Conservation (phyloP, 2,329 filamentous ascomycete species). For the Colletotrichum melonis region DNA sequence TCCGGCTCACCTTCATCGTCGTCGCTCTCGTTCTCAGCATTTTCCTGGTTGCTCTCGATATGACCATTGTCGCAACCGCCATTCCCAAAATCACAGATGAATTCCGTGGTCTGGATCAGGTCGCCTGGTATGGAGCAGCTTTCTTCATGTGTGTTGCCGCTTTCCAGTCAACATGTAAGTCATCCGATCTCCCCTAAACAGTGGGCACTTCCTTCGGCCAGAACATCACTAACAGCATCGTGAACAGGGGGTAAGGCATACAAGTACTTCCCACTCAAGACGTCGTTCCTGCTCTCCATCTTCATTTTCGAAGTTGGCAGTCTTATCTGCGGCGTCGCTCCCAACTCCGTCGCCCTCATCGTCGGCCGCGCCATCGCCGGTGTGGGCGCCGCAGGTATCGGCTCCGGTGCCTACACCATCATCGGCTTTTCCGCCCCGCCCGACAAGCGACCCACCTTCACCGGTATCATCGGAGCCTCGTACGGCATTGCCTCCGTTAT, state of each 20-base stretch:
- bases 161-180: slow-evolving; percentile 53
- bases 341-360: slow-evolving; percentile 60
- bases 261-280: slow-evolving; percentile 64
- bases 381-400: slow-evolving; percentile 60
- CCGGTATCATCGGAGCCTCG: slow-evolving; percentile 50
- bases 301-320: slow-evolving; percentile 66
- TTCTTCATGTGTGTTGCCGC: slow-evolving; percentile 62
- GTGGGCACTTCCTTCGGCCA: slow-evolving; percentile 7
- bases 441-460: slow-evolving; percentile 48
- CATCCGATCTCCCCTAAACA: slow-evolving; percentile 28
- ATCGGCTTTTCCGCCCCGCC: slow-evolving; percentile 56
- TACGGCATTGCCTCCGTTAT: slow-evolving; percentile 51
- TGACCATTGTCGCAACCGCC: slow-evolving; percentile 67
- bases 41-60: slow-evolving; percentile 62
- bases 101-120: slow-evolving; percentile 62
- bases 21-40: slow-evolving; percentile 58
- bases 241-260: slow-evolving; percentile 57
- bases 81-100: slow-evolving; percentile 67
- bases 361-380: slow-evolving; percentile 63
- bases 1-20: slow-evolving; percentile 55
- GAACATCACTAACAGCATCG: slow-evolving; percentile 40
- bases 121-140: slow-evolving; percentile 70
- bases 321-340: slow-evolving; percentile 61
- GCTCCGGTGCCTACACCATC: slow-evolving; percentile 59
- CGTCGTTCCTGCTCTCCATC: slow-evolving; percentile 59